phyloP scores from a whole-genome alignment of 1,284 basidiomycete genomes.

The Leccinum huronense region DNA sequence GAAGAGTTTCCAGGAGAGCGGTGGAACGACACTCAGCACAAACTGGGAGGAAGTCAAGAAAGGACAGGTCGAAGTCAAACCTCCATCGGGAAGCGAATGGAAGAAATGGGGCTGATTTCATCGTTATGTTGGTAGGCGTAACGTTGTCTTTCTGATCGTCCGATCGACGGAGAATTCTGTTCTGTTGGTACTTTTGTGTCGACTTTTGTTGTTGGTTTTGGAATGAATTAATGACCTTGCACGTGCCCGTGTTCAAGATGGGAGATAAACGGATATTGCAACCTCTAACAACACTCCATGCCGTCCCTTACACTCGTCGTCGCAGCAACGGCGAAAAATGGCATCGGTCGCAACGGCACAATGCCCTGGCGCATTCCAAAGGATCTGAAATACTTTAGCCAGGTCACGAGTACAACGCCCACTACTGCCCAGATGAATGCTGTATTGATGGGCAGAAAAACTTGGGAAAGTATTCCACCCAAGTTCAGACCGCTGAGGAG shows the following conservation, averaged over 20 bases:
- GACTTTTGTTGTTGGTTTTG: background rate
- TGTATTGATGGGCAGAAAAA: constrained; percentile 95
- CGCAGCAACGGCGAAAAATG: constrained; percentile 84
- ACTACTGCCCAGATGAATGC: constrained; percentile 62
- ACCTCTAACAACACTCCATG: constrained; percentile 29
- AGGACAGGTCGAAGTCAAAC: constrained; percentile 67
- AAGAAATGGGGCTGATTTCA: constrained; percentile 63
- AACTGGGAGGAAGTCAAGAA: constrained; percentile 89
- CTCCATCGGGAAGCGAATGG: constrained; percentile 80
- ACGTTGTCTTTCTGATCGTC: background rate
- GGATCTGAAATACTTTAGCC: constrained; percentile 94
- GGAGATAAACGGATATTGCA: background rate
- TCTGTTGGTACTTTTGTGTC: background rate
- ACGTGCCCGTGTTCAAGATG: background rate
- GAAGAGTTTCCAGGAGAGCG: constrained; percentile 92
- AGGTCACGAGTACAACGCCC: constrained; percentile 66
- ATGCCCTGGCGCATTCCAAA: constrained; percentile 90
- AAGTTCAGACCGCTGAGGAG: constrained; percentile 82
- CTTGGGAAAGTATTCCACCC: constrained; percentile 96
- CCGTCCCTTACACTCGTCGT: constrained; percentile 86
- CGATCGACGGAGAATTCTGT: background rate
- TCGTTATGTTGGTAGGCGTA: background rate
- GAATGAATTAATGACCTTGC: background rate
- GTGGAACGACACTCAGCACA: constrained; percentile 89
- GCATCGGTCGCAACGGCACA: constrained; percentile 76